Conservation (phyloP, 2,329 filamentous ascomycete species). For the Epichloe brachyelytri region DNA sequence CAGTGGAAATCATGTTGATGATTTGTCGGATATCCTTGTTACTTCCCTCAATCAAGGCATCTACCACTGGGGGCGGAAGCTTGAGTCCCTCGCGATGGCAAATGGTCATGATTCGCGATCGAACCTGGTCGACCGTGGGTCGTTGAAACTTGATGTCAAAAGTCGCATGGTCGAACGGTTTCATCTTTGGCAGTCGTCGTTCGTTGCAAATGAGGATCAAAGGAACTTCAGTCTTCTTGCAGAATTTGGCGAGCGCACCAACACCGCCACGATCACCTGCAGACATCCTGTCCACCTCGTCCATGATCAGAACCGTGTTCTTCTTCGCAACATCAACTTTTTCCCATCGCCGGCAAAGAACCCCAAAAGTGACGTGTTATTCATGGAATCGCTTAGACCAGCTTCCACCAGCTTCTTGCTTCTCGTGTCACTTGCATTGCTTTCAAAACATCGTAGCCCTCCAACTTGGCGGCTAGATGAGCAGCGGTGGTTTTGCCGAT, state of each 20-base stretch:
- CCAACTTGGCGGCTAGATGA: slow-evolving; percentile 82
- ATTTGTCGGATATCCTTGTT: slow-evolving; percentile 95
- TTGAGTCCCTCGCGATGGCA: slow-evolving; percentile 85
- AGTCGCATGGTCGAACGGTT: slow-evolving; percentile 80
- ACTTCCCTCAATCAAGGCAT: slow-evolving; percentile 88
- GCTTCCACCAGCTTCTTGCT: slow-evolving; percentile 93
- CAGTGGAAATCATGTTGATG: slow-evolving; percentile 95
- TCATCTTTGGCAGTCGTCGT: slow-evolving; percentile 88
- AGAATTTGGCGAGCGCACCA: slow-evolving; percentile 83
- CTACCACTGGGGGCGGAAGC: slow-evolving; percentile 69
- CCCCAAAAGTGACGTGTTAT: slow-evolving; percentile 83
- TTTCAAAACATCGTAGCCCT: slow-evolving; percentile 88
- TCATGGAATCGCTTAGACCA: slow-evolving; percentile 78
- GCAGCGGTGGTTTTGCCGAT: slow-evolving; percentile 97
- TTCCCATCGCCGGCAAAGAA: slow-evolving; percentile 81
- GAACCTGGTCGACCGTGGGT: slow-evolving; percentile 81
- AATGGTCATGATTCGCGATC: slow-evolving; percentile 87
- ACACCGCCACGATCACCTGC: slow-evolving; percentile 93
- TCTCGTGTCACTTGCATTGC: slow-evolving; percentile 86
- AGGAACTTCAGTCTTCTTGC: slow-evolving; percentile 87
- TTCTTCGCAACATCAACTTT: slow-evolving; percentile 69
- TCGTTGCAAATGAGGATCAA: slow-evolving; percentile 98
- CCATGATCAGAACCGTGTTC: slow-evolving; percentile 94
- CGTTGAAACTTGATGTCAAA: slow-evolving; percentile 79
- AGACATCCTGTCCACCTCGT: slow-evolving; percentile 98